Percentiles rank a stretch among this genome's conserved stretches.
phyloP scores from a whole-genome alignment of 140 eudicot species.

The Senecio squalidus region DNA sequence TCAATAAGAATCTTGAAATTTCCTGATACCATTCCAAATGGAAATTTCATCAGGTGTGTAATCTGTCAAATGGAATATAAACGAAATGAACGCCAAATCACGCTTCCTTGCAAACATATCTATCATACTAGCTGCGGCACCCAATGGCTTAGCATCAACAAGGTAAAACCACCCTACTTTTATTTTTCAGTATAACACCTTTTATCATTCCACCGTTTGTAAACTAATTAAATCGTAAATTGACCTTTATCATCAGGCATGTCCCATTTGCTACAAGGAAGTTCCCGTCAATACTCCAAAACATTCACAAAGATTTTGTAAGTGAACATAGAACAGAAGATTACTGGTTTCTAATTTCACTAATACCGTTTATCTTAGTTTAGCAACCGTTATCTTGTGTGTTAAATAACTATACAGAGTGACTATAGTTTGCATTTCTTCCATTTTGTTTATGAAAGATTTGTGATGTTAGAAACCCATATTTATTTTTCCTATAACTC shows the following conservation, averaged over 20 bases:
- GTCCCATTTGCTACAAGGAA: constrained; percentile 93
- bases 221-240: too few relatives aligned
- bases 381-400: constrained; percentile 27
- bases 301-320: constrained; percentile 31
- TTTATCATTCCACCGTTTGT: too few relatives aligned
- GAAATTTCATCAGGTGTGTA: constrained; percentile 70
- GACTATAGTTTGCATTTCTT: constrained; percentile 31
- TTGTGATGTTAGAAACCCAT: not conserved
- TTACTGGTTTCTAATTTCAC: constrained; percentile 9
- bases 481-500: not conserved
- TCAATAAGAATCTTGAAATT: not conserved
- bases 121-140: constrained; percentile 77
- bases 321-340: constrained; percentile 26
- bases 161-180: constrained; percentile 54
- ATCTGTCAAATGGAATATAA: constrained; percentile 97
- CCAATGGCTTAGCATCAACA: constrained; percentile 93
- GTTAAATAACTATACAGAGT: constrained; percentile 28
- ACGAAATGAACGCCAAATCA: constrained; percentile 70
- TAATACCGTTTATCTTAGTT: constrained; percentile 18
- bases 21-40: constrained; percentile 4
- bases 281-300: constrained; percentile 49
- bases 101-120: constrained; percentile 91
- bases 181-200: too few relatives aligned
- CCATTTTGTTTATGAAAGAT: constrained; percentile 4
- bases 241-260: constrained; percentile 70